A percentile compares a stretch with the other conserved stretches of the same genome.
Conservation (phyloP, 768 basidiomycete species). For the Termitomyces titanicus region DNA sequence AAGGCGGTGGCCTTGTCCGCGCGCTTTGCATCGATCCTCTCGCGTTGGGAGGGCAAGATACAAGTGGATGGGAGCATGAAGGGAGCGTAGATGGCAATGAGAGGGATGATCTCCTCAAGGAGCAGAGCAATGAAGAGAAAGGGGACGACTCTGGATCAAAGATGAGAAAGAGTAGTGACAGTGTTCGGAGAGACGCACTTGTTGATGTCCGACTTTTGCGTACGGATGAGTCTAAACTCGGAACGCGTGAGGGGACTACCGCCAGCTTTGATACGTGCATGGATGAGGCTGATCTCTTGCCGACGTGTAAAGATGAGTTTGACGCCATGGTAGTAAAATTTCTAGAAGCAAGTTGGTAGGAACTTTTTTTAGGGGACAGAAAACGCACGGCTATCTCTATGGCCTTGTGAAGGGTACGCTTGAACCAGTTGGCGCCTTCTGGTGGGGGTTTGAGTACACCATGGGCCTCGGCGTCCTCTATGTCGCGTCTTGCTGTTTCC, state of each 20-base stretch:
- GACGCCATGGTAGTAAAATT: constrained; percentile 82
- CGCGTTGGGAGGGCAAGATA: constrained; percentile 74
- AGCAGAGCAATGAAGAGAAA: constrained; percentile 73
- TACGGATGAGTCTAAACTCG: constrained; percentile 67
- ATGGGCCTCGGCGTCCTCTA: constrained; percentile 59
- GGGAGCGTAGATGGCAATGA: constrained; percentile 84
- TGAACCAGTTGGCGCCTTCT: constrained; percentile 52
- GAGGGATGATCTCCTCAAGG: constrained; percentile 78
- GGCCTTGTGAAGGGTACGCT: constrained; percentile 44
- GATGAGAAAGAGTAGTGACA: constrained; percentile 10
- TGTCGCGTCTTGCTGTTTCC: constrained; percentile 57
- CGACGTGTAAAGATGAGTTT: constrained; percentile 68
- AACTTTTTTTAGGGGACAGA: background rate
- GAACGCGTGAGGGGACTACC: constrained; percentile 61
- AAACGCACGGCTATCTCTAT: constrained; percentile 41
- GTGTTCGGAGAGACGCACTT: constrained; percentile 43
- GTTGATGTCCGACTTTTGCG: constrained; percentile 61
- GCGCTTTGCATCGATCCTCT: constrained; percentile 55
- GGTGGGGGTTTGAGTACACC: constrained; percentile 71
- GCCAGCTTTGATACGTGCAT: constrained; percentile 51
- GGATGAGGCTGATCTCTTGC: constrained; percentile 50
- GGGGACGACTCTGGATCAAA: constrained; percentile 58
- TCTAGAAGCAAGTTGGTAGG: constrained; percentile 34
- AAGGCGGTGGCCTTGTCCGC: constrained; percentile 43
- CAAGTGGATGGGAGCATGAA: constrained; percentile 85